These are phyloP conservation scores for Arabidopsis suecica DNA, from an alignment of 345 rosid genomes.

Conservation along the genomic window DNA sequence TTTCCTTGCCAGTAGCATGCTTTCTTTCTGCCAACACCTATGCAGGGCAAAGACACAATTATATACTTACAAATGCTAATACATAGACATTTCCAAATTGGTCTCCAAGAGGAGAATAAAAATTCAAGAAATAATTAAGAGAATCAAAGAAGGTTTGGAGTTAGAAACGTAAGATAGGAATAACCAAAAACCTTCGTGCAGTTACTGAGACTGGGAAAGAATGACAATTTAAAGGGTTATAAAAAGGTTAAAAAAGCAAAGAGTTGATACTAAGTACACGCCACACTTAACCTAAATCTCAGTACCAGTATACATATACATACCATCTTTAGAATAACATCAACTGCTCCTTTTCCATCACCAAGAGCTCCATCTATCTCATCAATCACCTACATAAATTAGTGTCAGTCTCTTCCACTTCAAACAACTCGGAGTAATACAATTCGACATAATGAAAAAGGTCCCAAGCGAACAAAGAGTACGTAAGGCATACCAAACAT, in stretches of 20 bases:
- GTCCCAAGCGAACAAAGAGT: slow-evolving; percentile 17
- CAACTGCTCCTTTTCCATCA: slow-evolving; percentile 98
- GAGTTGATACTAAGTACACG: slow-evolving; percentile 4
- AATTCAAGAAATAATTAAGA: slow-evolving; percentile 20
- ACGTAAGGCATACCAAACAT: slow-evolving; percentile 70
- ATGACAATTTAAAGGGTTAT: neutral
- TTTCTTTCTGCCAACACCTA: slow-evolving; percentile 84
- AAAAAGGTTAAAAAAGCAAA: slow-evolving; percentile 10
- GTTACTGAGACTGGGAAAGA: slow-evolving; percentile 5
- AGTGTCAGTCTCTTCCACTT: slow-evolving; percentile 28
- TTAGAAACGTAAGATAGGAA: slow-evolving; percentile 1
- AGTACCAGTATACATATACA: slow-evolving; percentile 32
- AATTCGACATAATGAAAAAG: slow-evolving; percentile 16
- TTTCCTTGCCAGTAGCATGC: slow-evolving; percentile 63
- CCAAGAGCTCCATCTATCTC: slow-evolving; percentile 99
- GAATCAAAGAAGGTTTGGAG: slow-evolving; percentile 3
- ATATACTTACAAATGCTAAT: slow-evolving; percentile 11
- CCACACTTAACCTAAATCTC: slow-evolving; percentile 10
- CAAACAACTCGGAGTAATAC: slow-evolving; percentile 1
- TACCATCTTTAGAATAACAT: slow-evolving; percentile 94
- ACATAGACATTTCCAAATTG: slow-evolving; percentile 14
- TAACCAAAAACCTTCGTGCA: neutral
- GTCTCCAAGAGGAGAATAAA: neutral
- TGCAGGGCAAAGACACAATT: slow-evolving; percentile 22
- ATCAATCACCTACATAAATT: slow-evolving; percentile 78